Percentiles rank a stretch among this genome's conserved stretches.
These are phyloP conservation scores for Podospora conica DNA, from an alignment of 495 filamentous ascomycete species.

Conservation along the genomic window DNA sequence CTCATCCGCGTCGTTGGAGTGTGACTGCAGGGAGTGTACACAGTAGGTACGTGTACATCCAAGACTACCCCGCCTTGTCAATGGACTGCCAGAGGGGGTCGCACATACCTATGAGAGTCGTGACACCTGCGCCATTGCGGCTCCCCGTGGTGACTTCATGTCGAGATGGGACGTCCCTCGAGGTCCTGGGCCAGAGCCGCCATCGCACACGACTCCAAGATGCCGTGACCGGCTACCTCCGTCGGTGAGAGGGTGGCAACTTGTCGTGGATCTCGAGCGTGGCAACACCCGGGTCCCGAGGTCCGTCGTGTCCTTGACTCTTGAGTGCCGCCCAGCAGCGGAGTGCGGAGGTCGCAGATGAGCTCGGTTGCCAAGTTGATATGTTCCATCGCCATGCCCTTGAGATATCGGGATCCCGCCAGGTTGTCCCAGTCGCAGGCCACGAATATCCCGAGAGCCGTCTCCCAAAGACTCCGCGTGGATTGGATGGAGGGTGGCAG, in stretches of 20 bases:
- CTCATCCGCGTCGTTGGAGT: background rate
- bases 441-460: background rate
- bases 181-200: background rate
- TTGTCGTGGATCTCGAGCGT: background rate
- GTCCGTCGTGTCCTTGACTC: no score
- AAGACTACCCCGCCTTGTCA: background rate
- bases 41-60: background rate
- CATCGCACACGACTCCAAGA: background rate
- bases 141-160: background rate
- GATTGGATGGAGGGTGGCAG: constrained; percentile 6
- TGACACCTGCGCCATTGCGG: background rate
- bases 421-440: background rate
- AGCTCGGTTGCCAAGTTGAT: background rate
- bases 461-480: background rate
- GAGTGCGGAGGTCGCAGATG: background rate
- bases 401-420: background rate
- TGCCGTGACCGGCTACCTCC: background rate
- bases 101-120: background rate
- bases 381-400: background rate
- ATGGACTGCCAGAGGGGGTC: background rate
- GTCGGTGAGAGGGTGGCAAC: background rate
- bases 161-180: background rate
- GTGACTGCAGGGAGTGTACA: background rate
- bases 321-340: background rate
- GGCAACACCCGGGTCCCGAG: background rate